Evolutionary conservation across 1,284 basidiomycete genomes (phyloP).

Genomic region (Phenoliferia sp.): DNA sequence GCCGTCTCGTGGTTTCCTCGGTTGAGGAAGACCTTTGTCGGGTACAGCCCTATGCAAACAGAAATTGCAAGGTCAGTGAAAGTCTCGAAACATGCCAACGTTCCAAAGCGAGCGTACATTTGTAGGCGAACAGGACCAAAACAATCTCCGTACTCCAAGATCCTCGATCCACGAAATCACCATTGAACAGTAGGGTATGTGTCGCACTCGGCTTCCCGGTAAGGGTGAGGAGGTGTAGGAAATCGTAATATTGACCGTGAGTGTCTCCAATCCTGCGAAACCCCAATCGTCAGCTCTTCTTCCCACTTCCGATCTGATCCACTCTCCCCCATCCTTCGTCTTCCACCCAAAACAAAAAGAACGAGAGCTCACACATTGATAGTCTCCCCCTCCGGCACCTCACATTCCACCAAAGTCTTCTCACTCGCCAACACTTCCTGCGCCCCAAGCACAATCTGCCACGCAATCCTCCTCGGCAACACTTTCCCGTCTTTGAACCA

Average conservation of each 20-base stretch:
- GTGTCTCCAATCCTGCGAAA: slow-evolving; percentile 17
- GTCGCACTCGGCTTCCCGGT: slow-evolving; percentile 76
- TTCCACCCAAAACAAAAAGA: too few relatives aligned
- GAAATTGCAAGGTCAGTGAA: slow-evolving; percentile 12
- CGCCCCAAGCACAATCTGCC: slow-evolving; percentile 92
- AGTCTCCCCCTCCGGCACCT: slow-evolving; percentile 70
- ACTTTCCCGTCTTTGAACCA: slow-evolving; percentile 90
- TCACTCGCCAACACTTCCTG: slow-evolving; percentile 70
- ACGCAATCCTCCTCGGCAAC: slow-evolving; percentile 71
- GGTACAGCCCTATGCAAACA: slow-evolving; percentile 68
- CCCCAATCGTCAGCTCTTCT: not conserved
- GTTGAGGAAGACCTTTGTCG: slow-evolving; percentile 80
- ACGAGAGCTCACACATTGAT: slow-evolving; percentile 70
- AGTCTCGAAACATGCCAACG: slow-evolving; percentile 14
- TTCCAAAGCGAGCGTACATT: slow-evolving; percentile 53
- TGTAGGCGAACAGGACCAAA: slow-evolving; percentile 88
- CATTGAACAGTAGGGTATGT: slow-evolving; percentile 87
- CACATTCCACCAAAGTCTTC: slow-evolving; percentile 73
- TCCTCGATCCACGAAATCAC: slow-evolving; percentile 94
- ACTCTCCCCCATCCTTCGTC: too few relatives aligned
- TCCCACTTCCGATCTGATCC: not conserved
- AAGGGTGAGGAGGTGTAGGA: slow-evolving; percentile 78
- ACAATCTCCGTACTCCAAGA: slow-evolving; percentile 98
- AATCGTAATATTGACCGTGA: slow-evolving; percentile 83
- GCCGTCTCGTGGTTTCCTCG: slow-evolving; percentile 96